Percentiles rank a stretch among this genome's conserved stretches.
Conservation (phyloP, 2,329 filamentous ascomycete genomes). For the Fusarium sp. region DNA sequence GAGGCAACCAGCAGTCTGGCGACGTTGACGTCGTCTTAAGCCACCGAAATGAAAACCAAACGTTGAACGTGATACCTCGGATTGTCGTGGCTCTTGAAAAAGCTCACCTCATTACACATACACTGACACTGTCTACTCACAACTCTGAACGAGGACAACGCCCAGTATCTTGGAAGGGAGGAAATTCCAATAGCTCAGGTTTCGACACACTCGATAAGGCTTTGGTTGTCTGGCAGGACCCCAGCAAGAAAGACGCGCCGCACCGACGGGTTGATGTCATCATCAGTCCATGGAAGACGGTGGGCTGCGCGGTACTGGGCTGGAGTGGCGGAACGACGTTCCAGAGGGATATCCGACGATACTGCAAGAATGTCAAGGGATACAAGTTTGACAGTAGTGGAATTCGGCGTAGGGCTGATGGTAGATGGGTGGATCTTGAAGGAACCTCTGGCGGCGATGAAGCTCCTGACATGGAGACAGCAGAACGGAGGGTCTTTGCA, state of each 20-base stretch:
- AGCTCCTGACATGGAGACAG: slow-evolving; percentile 75
- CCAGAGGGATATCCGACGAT: slow-evolving; percentile 84
- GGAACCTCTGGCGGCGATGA: slow-evolving; percentile 57
- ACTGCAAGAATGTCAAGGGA: slow-evolving; percentile 77
- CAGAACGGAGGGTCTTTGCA: slow-evolving; percentile 85
- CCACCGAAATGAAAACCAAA: slow-evolving; percentile 78
- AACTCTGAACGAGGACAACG: slow-evolving; percentile 80
- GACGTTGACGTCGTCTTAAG: slow-evolving; percentile 91
- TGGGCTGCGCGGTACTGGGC: slow-evolving; percentile 87
- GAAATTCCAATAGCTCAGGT: slow-evolving; percentile 62
- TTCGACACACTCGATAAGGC: slow-evolving; percentile 95
- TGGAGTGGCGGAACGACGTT: slow-evolving; percentile 94
- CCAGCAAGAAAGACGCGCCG: slow-evolving; percentile 49
- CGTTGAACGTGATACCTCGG: slow-evolving; percentile 77
- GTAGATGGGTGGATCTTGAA: slow-evolving; percentile 79
- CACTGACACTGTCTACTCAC: slow-evolving; percentile 76
- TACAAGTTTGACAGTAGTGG: slow-evolving; percentile 96
- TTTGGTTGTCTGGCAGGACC: slow-evolving; percentile 86
- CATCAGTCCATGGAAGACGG: slow-evolving; percentile 86
- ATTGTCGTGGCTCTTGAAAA: slow-evolving; percentile 79
- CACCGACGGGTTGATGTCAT: slow-evolving; percentile 95
- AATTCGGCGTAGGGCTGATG: slow-evolving; percentile 75
- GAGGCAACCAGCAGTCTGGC: slow-evolving; percentile 79
- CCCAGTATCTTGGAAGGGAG: slow-evolving; percentile 67
- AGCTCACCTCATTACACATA: slow-evolving; percentile 82